A percentile compares a stretch with the other conserved stretches of the same genome.
Conservation (phyloP, 2,329 filamentous ascomycete species). For the Ophiostoma tasmaniense region DNA sequence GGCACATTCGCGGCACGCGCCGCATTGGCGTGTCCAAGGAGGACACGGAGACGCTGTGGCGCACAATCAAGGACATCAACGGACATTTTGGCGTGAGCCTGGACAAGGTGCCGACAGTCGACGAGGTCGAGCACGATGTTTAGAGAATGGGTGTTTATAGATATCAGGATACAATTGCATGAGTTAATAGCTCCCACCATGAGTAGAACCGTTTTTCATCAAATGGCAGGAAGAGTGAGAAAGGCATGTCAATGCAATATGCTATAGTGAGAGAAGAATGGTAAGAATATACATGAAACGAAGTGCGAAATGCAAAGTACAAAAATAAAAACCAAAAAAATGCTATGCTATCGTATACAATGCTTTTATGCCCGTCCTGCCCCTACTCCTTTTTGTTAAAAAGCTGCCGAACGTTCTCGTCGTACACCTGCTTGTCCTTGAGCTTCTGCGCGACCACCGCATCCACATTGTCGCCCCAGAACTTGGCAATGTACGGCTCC, state of each 20-base stretch:
- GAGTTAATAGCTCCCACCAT: background rate
- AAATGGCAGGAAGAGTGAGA: background rate
- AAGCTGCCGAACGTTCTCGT: background rate
- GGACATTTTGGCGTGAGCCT: conserved; percentile 22
- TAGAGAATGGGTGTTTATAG: conserved; percentile 18
- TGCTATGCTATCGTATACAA: background rate
- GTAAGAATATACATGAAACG: background rate
- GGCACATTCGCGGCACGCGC: conserved; percentile 45
- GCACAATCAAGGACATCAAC: conserved; percentile 22
- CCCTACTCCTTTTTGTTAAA: background rate
- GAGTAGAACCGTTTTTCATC: background rate
- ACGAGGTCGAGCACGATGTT: conserved; percentile 26
- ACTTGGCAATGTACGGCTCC: conserved; percentile 1
- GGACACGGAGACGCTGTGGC: conserved; percentile 32
- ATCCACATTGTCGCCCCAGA: conserved; percentile 7
- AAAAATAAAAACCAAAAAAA: background rate
- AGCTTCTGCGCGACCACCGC: conserved; percentile 5
- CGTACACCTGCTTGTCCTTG: background rate
- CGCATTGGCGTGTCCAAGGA: conserved; percentile 38
- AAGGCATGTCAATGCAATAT: background rate
- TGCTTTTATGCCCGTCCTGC: background rate
- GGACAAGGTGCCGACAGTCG: conserved; percentile 24
- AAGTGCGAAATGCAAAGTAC: background rate
- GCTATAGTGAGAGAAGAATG: background rate
- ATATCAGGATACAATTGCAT: background rate